Base-by-base conservation (phyloP, 2,329 filamentous ascomycete species). In the Samsoniella hepiali region DNA sequence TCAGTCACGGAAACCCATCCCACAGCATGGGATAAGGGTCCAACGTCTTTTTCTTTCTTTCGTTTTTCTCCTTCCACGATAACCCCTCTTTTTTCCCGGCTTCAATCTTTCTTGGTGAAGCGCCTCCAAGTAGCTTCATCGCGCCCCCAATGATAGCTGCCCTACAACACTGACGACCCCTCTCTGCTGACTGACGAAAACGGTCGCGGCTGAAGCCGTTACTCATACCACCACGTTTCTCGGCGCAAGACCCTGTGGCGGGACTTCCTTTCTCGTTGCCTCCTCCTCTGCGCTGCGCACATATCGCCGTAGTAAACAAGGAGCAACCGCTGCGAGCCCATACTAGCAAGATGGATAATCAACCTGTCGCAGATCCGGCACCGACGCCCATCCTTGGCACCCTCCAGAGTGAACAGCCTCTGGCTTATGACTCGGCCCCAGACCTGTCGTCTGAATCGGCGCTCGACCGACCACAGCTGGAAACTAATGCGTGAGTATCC, bases 401-500 rank as follows among this genome's bases (percentile, higher is more conserved):
- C 2, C 38, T n/a, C 5, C 51, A 38, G n/a, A 62, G 51, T 40
- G 59, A 62, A n/a, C 59, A 50, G 3, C 13, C 49, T 38, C 38
- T 45, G 47, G 38, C 36, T 17, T 38, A 56, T 27, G 59, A 40
- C 13, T 31, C 59, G 17, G 40, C 31, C 11, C 40, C 38, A 29
- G 59, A 49, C n/a, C 2, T 22, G 13, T 38, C 51, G 17, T 55
- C 59, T 4, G n/a, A n/a, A 13, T 11, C 22, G 32, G n/a, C 22
- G 15, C 32, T 22, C 27, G 59, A 49, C 17, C 27, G 59, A 44
- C 59, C 59, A 22, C 40, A 8, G 3, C 27, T 62, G 40, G 9
- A 50, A 7, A 62, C 59, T 3, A 62, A 45, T 53, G 59, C 51
- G 82, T 83, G 76, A 76, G 81, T 75, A 62, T 40, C n/a, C 51